Conservation (phyloP, 148 eudicot species). For the Polygonum maritimum region DNA sequence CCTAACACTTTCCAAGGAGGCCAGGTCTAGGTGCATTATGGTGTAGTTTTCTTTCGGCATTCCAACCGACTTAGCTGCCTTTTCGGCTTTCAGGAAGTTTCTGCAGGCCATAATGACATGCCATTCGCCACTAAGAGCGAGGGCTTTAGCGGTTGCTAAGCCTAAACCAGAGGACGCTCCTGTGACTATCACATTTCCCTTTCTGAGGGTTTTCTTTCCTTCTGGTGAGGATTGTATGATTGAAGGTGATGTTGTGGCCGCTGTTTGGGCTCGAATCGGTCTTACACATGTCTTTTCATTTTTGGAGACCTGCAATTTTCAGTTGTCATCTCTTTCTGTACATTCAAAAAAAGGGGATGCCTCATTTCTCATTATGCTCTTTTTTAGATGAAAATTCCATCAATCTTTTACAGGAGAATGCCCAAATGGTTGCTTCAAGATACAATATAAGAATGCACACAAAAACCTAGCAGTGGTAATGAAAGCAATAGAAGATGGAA, state of each 20-base stretch:
- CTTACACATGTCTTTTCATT: conserved; percentile 1
- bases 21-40: conserved; percentile 77
- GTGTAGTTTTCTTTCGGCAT: conserved; percentile 68
- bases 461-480: neutral
- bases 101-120: conserved; percentile 87
- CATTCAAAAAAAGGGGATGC: neutral
- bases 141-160: conserved; percentile 80
- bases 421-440: neutral
- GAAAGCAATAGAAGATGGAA: neutral
- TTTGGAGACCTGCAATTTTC: conserved; percentile 21
- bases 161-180: conserved; percentile 97
- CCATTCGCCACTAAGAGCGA: conserved; percentile 70
- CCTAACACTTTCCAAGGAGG: conserved; percentile 54
- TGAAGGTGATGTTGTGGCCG: conserved; percentile 45
- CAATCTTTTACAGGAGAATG: neutral
- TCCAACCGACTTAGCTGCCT: conserved; percentile 73
- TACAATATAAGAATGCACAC: neutral
- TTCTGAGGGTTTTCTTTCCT: conserved; percentile 62
- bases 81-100: conserved; percentile 85
- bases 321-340: neutral
- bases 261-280: conserved; percentile 45
- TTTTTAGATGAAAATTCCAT: neutral
- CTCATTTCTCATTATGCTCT: neutral
- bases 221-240: conserved; percentile 32
- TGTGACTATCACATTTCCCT: conserved; percentile 76